Percentiles rank a stretch among this genome's conserved stretches.
These are phyloP conservation scores for Cerioporus squamosus DNA, from an alignment of 1,284 basidiomycete genomes.

Conservation along the genomic window DNA sequence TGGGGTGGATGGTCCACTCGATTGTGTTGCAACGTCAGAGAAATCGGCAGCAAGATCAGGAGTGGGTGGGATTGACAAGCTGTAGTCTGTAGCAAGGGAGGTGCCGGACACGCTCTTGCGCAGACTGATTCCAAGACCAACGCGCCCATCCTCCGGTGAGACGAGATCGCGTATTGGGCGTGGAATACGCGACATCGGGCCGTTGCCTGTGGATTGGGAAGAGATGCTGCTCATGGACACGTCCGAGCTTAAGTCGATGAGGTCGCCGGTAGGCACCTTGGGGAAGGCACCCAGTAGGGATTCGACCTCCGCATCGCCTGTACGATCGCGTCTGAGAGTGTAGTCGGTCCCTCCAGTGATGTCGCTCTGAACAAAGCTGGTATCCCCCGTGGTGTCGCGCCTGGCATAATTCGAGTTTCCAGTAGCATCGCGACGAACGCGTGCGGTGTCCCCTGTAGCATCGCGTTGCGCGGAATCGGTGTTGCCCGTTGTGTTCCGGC, in stretches of 20 bases:
- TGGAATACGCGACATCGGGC: conserved; percentile 28
- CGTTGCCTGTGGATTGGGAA: conserved; percentile 15
- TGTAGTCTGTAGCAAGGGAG: conserved; percentile 30
- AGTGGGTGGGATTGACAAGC: conserved; percentile 46
- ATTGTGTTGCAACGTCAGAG: conserved; percentile 60
- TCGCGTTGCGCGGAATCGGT: conserved; percentile 15
- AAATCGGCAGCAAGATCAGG: conserved; percentile 67
- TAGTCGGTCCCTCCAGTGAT: conserved; percentile 13
- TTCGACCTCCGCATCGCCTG: conserved; percentile 33
- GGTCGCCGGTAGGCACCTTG: conserved; percentile 23
- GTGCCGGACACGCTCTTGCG: conserved; percentile 24
- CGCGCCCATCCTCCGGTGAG: conserved; percentile 9
- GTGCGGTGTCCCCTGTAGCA: conserved; percentile 21
- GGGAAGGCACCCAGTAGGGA: conserved; percentile 31
- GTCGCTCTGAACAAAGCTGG: conserved; percentile 6
- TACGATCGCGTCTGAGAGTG: conserved; percentile 24
- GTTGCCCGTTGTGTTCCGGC: conserved; percentile 5
- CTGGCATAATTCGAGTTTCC: conserved; percentile 5
- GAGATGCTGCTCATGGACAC: conserved; percentile 15
- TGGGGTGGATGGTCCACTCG: conserved; percentile 61
- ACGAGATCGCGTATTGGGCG: conserved; percentile 8
- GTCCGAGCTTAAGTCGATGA: conserved; percentile 32
- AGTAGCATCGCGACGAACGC: conserved; percentile 11
- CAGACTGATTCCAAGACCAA: conserved; percentile 19
- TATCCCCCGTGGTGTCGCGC: conserved; percentile 19